Evolutionary conservation across 345 rosid genomes (phyloP).

Genomic region (Rhizophora apiculata): DNA sequence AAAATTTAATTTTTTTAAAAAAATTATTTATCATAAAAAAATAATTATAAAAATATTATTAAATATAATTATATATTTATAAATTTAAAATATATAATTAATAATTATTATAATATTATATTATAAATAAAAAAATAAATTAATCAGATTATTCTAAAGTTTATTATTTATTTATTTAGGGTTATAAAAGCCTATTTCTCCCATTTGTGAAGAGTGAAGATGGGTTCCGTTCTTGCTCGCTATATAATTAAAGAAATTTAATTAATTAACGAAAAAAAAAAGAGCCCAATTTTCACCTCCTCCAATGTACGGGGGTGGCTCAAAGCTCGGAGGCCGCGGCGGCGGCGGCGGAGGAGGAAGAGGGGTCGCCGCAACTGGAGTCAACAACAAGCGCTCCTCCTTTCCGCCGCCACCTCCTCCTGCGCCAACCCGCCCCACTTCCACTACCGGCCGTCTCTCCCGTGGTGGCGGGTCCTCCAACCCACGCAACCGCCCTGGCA

Average conservation of each 20-base stretch:
- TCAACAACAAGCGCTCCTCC: conserved; percentile 10
- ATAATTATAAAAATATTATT: no score
- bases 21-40: no score
- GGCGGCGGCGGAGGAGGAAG: conserved; percentile 20
- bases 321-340: conserved; percentile 28
- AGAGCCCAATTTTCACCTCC: neutral
- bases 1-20: no score
- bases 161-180: no score
- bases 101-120: no score
- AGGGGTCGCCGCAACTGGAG: conserved; percentile 1
- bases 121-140: no score
- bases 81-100: no score
- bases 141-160: no score
- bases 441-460: conserved; percentile 20
- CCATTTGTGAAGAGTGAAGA: neutral
- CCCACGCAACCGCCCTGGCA: conserved; percentile 7
- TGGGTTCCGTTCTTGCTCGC: neutral
- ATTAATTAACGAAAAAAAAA: no score
- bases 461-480: conserved; percentile 12
- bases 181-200: no score
- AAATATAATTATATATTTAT: no score
- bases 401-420: conserved; percentile 22
- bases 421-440: conserved; percentile 19
- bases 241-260: no score
- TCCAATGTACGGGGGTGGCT: conserved; percentile 25